Conservation (phyloP, 2,329 filamentous ascomycete species). For the Polychaeton citri region DNA sequence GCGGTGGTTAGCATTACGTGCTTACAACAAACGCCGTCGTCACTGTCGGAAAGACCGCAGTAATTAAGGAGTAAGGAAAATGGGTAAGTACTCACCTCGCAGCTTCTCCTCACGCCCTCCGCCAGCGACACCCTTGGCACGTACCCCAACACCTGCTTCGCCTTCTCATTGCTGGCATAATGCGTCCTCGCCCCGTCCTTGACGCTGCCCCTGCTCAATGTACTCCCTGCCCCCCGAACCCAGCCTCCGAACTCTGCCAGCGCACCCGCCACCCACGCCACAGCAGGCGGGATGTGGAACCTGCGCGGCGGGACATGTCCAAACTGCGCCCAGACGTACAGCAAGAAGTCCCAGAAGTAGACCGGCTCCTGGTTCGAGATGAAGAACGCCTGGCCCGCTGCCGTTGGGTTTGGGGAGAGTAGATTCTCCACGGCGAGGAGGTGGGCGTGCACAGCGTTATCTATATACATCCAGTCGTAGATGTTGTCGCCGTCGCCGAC, state of each 20-base stretch:
- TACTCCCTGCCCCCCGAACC: constrained; percentile 30
- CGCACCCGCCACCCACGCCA: constrained; percentile 37
- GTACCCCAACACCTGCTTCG: constrained; percentile 39
- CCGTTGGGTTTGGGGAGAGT: constrained; percentile 44
- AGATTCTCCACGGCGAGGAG: constrained; percentile 66
- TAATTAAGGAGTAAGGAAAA: neutral
- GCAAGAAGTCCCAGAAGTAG: constrained; percentile 82
- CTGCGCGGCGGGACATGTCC: constrained; percentile 38
- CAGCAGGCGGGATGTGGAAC: constrained; percentile 32
- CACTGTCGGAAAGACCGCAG: no score
- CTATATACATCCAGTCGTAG: constrained; percentile 58
- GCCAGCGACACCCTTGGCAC: constrained; percentile 36
- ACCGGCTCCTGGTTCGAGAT: constrained; percentile 80
- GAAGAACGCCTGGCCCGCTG: constrained; percentile 70
- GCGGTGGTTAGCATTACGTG: no score
- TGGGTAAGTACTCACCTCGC: constrained; percentile 23
- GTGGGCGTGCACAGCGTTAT: constrained; percentile 64
- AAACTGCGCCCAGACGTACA: constrained; percentile 59
- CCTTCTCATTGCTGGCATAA: constrained; percentile 42
- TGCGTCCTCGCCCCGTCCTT: constrained; percentile 39
- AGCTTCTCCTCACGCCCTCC: constrained; percentile 37
- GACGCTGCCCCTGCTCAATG: constrained; percentile 41
- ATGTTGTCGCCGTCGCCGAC: constrained; percentile 62
- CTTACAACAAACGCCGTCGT: no score
- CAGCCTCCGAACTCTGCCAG: constrained; percentile 35